phyloP scores from a whole-genome alignment of 164 flowering plant species.

The Sextonia rubra region DNA sequence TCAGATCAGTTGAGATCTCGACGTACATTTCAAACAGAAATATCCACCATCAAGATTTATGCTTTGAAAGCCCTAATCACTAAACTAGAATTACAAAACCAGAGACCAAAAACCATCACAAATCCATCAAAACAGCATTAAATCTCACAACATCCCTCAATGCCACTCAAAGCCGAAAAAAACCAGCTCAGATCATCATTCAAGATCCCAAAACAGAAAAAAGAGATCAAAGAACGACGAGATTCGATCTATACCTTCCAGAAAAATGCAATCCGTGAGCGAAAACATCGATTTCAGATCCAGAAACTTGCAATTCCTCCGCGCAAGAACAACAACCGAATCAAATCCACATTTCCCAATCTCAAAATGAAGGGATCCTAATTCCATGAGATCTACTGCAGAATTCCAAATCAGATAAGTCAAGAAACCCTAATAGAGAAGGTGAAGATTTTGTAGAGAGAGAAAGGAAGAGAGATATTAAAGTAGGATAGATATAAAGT shows the following conservation, averaged over 20 bases:
- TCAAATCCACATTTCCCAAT: too few species aligned
- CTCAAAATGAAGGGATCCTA: background rate
- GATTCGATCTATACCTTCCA: too few species aligned
- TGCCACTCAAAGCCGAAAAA: background rate
- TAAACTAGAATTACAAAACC: background rate
- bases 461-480: too few species aligned
- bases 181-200: background rate
- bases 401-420: background rate
- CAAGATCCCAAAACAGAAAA: background rate
- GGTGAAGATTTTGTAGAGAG: background rate
- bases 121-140: background rate
- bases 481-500: too few species aligned
- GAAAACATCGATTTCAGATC: background rate
- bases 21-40: too few species aligned
- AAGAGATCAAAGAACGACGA: too few species aligned
- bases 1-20: too few species aligned
- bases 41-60: too few species aligned
- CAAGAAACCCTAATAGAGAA: background rate
- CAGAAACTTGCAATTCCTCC: too few species aligned
- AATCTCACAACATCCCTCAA: background rate
- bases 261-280: too few species aligned
- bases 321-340: too few species aligned
- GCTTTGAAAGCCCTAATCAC: too few species aligned
- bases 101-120: background rate
- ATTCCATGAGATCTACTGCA: background rate